phyloP scores from a whole-genome alignment of 768 basidiomycete genomes.

The Phylloporus sp. region DNA sequence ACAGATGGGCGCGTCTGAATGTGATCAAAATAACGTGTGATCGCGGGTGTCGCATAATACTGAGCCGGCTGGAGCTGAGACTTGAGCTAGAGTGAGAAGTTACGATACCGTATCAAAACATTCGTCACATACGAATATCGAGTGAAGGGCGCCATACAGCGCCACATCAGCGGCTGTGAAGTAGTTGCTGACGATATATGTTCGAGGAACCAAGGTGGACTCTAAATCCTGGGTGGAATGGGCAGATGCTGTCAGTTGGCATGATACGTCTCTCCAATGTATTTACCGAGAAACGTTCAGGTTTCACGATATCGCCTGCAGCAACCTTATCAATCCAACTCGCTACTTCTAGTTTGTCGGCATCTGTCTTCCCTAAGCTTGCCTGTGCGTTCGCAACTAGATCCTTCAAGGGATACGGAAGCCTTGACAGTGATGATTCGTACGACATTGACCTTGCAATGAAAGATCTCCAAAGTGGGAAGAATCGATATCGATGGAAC shows the following conservation, averaged over 20 bases:
- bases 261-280: not conserved
- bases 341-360: conserved; percentile 59
- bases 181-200: conserved; percentile 81
- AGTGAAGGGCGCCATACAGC: conserved; percentile 85
- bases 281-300: conserved; percentile 49
- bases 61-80: conserved; percentile 66
- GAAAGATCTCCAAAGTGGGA: conserved; percentile 7
- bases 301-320: conserved; percentile 44
- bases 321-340: conserved; percentile 69
- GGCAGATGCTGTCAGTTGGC: not conserved
- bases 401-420: conserved; percentile 48
- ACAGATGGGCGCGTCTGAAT: conserved; percentile 73
- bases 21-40: conserved; percentile 95
- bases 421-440: conserved; percentile 44
- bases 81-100: conserved; percentile 36
- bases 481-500: conserved; percentile 24
- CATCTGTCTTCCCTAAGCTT: conserved; percentile 52
- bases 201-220: conserved; percentile 64
- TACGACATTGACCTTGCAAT: conserved; percentile 47
- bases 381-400: conserved; percentile 43
- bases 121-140: conserved; percentile 58
- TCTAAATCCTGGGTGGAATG: conserved; percentile 59
- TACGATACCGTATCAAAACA: not conserved
- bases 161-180: conserved; percentile 89
- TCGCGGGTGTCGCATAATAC: conserved; percentile 73